Conservation (phyloP, 2,329 filamentous ascomycete species). For the Rutstroemia sp. region DNA sequence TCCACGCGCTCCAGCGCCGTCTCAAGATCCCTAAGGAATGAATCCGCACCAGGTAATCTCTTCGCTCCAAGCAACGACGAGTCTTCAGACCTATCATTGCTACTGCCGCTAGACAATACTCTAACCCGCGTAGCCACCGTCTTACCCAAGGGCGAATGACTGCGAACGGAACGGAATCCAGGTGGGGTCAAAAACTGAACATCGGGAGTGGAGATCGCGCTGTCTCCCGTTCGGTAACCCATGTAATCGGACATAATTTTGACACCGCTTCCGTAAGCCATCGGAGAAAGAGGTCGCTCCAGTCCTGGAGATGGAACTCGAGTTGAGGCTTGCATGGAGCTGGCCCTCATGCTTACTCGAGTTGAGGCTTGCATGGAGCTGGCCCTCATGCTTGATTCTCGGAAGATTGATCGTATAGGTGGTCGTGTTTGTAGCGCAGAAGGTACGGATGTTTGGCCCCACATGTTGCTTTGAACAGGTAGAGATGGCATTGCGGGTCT, state of each 20-base stretch:
- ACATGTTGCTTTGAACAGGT: conserved; percentile 4
- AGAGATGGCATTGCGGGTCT: conserved; percentile 3
- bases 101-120: conserved; percentile 1
- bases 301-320: not conserved
- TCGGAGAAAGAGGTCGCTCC: not conserved
- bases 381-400: conserved; percentile 1
- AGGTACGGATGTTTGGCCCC: conserved; percentile 6
- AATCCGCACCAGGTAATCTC: not conserved
- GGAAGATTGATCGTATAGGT: conserved; percentile 1
- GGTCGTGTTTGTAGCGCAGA: conserved; percentile 4
- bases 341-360: not conserved
- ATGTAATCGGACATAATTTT: conserved; percentile 1
- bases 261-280: not conserved
- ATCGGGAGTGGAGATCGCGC: conserved; percentile 3
- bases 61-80: conserved; percentile 2
- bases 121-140: not conserved
- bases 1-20: not conserved
- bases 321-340: conserved; percentile 1
- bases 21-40: conserved; percentile 5
- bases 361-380: conserved; percentile 4
- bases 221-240: conserved; percentile 1
- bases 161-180: not conserved
- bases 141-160: not conserved
- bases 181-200: conserved; percentile 6
- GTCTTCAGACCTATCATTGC: conserved; percentile 3